Evolutionary conservation across 2,329 filamentous ascomycete species (phyloP), one percentile per base, ranked within the genome.

Genomic region (Ceratocystiopsis sp.): DNA sequence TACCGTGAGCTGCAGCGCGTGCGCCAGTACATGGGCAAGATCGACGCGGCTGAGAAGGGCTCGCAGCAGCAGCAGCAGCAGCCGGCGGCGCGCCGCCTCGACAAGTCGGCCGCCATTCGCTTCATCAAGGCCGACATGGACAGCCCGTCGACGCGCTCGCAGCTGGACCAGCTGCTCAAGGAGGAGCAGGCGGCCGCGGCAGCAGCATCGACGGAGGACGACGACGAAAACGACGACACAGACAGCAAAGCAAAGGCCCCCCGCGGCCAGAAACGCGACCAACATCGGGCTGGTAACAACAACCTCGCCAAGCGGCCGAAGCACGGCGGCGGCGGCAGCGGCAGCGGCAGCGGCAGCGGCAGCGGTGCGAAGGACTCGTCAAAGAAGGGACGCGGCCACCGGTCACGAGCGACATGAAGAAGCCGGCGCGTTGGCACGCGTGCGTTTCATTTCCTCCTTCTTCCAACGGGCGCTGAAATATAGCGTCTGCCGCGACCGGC

Each of bases 11-110:
- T 98, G 49, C 80, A 76, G 46, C 78, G 91, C 45, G 79, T 96
- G 43, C 85, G 80, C 59, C 81, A 86, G 57, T 96, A 96, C 60
- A 93, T 94, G 61, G 76, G 74, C 46, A 98, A 96, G 65, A 89
- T 96, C 58, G 84, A 91, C 56, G 66, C 68, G 14, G 71, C 76
- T 3, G 86, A 95, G 60, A 70, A 67, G 8, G 25, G 25, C 25
- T 71, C 73, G 1, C 68, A 34, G 7, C 36, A 35, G 3, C 37
- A 37, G 19, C 7, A 12, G 13, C 71, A 4, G 60, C 64, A 42
- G 66, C 74, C 45, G 12, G 43, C 45, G 3, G 12, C 46, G 9
- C 42, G 71, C 47, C 70, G 64, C 1, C 63, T 84, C 49, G 74
- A 95, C 55, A 87, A 82, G 52, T 73, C 75, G 50, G 87, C 85